A percentile compares a stretch with the other conserved stretches of the same genome.
Evolutionary conservation across 2,329 filamentous ascomycete species (phyloP).

Genomic region (Hymenoscyphus infarciens): DNA sequence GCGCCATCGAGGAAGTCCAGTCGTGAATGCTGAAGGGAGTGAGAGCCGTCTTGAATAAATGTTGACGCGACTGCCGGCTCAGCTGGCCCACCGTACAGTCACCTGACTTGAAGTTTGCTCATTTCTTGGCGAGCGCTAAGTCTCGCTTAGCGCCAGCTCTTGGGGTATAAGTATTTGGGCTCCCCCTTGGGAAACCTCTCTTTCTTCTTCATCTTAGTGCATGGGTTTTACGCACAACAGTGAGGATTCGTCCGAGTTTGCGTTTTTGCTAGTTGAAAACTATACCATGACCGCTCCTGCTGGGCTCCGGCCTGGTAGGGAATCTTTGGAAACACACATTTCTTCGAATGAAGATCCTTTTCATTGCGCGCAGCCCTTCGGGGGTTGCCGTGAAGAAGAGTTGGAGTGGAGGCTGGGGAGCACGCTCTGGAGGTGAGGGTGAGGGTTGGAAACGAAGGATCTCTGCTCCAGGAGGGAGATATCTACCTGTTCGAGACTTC

Average conservation of each 20-base stretch:
- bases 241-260: constrained; percentile 78
- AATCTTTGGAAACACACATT: constrained; percentile 66
- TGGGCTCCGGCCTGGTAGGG: constrained; percentile 66
- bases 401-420: background rate
- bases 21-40: too few relatives aligned
- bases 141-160: background rate
- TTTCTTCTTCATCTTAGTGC: constrained; percentile 59
- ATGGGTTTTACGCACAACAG: constrained; percentile 74
- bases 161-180: background rate
- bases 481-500: background rate
- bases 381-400: constrained; percentile 51
- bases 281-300: constrained; percentile 66
- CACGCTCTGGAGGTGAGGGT: background rate
- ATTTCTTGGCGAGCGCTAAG: background rate
- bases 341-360: constrained; percentile 43
- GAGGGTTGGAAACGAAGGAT: background rate
- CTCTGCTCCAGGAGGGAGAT: background rate
- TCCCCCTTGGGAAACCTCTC: constrained; percentile 15
- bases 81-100: background rate
- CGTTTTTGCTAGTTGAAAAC: constrained; percentile 71
- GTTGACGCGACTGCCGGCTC: background rate
- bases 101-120: background rate
- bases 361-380: constrained; percentile 48
- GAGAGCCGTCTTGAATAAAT: background rate
- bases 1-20: too few relatives aligned